Evolutionary conservation across 78 protist genomes (phyloP).

Genomic region (Protostelium mycophagum): DNA sequence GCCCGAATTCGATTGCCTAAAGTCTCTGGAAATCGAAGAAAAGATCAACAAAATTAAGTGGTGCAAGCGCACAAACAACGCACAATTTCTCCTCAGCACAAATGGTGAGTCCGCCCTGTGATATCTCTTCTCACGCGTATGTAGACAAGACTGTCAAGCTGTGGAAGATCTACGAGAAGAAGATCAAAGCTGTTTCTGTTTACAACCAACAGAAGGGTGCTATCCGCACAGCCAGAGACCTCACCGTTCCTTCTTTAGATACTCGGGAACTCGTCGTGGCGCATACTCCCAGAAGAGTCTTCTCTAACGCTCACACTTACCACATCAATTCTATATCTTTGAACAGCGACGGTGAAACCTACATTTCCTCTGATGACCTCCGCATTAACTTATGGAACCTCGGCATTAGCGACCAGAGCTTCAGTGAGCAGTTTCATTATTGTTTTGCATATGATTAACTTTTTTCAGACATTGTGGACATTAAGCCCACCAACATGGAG

Average conservation of each 20-base stretch:
- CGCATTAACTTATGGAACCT: slow-evolving; percentile 93
- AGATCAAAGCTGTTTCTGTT: not conserved
- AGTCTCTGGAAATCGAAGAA: slow-evolving; percentile 96
- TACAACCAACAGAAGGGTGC: not conserved
- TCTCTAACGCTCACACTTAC: slow-evolving; percentile 86
- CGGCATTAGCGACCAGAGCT: slow-evolving; percentile 16
- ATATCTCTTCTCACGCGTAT: not conserved
- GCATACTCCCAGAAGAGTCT: slow-evolving; percentile 41
- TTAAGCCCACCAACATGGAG: slow-evolving; percentile 92
- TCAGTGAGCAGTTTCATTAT: slow-evolving; percentile 24
- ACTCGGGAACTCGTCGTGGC: slow-evolving; percentile 40
- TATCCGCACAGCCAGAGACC: not conserved
- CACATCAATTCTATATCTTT: slow-evolving; percentile 88
- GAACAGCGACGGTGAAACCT: slow-evolving; percentile 77
- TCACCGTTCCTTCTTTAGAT: slow-evolving; percentile 30
- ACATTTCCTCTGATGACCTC: slow-evolving; percentile 93
- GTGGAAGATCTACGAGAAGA: slow-evolving; percentile 79
- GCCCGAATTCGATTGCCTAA: slow-evolving; percentile 96
- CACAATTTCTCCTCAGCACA: slow-evolving; percentile 83
- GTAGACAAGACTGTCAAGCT: slow-evolving; percentile 93
- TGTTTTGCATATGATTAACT: not conserved
- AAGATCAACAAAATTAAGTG: slow-evolving; percentile 94
- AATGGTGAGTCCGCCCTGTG: slow-evolving; percentile 54
- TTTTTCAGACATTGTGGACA: slow-evolving; percentile 81
- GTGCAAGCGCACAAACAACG: slow-evolving; percentile 47